A percentile compares a stretch with the other conserved stretches of the same genome.
phyloP scores from a whole-genome alignment of 2,329 filamentous ascomycete species.

The Aspergillus intermedius region DNA sequence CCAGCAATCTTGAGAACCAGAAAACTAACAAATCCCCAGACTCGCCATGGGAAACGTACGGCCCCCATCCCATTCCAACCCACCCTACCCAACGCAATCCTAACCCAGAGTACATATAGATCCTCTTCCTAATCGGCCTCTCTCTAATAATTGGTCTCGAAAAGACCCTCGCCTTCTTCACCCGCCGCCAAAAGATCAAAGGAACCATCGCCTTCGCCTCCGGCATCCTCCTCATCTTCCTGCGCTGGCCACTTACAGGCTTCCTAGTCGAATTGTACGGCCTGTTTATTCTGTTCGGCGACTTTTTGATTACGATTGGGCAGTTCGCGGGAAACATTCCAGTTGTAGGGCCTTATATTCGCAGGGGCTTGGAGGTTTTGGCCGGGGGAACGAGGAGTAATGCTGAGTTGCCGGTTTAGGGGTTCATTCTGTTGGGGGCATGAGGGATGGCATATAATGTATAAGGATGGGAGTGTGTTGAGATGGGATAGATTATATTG shows the following conservation, averaged over 20 bases:
- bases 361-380: conserved; percentile 62
- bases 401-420: conserved; percentile 53
- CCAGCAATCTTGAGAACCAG: neutral
- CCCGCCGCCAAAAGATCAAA: conserved; percentile 83
- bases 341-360: conserved; percentile 79
- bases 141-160: conserved; percentile 89
- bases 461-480: neutral
- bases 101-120: conserved; percentile 47
- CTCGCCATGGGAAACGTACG: conserved; percentile 94
- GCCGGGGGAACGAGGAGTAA: conserved; percentile 62
- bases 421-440: neutral
- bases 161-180: conserved; percentile 92
- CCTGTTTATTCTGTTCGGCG: conserved; percentile 87
- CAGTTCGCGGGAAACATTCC: conserved; percentile 80
- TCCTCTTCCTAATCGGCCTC: conserved; percentile 94
- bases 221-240: conserved; percentile 76
- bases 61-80: neutral
- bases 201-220: conserved; percentile 82
- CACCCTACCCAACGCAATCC: conserved; percentile 5
- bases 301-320: conserved; percentile 89
- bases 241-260: conserved; percentile 85
- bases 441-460: neutral
- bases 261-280: conserved; percentile 90
- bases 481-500: conserved; percentile 6
- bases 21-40: conserved; percentile 42